Percentiles rank a stretch among this genome's conserved stretches.
phyloP scores from a whole-genome alignment of 345 rosid species.

The Limnanthes douglasii region DNA sequence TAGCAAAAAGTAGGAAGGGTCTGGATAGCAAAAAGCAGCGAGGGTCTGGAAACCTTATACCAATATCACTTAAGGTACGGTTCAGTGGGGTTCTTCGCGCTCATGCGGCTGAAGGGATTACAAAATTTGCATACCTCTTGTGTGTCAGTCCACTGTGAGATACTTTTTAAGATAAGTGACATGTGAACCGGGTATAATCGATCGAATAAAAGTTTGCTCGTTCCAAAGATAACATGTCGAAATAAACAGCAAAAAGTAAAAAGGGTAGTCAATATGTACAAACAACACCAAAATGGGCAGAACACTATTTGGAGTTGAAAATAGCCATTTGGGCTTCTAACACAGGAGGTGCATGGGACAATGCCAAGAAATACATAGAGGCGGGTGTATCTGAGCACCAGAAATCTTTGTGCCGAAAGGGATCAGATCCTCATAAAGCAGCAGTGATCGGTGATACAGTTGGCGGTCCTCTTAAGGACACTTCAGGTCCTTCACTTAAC shows the following conservation, averaged over 20 bases:
- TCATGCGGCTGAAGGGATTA: no score
- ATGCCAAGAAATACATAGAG: constrained; percentile 79
- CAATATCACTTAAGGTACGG: no score
- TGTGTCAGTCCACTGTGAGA: constrained; percentile 91
- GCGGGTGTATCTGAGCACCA: constrained; percentile 73
- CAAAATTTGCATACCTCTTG: constrained; percentile 92
- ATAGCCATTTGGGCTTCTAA: constrained; percentile 76
- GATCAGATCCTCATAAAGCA: constrained; percentile 75
- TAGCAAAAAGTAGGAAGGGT: no score
- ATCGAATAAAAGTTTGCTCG: constrained; percentile 84
- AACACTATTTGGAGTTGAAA: no score
- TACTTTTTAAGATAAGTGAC: constrained; percentile 85
- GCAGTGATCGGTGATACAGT: constrained; percentile 71
- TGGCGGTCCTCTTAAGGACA: constrained; percentile 74
- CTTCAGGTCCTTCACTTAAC: constrained; percentile 75
- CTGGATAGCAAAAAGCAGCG: no score
- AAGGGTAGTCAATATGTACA: neutral
- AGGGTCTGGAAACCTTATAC: no score
- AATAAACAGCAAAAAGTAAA: constrained; percentile 1
- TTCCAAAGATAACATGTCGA: constrained; percentile 20
- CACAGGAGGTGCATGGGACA: constrained; percentile 84
- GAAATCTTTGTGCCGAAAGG: constrained; percentile 48
- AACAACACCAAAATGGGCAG: no score
- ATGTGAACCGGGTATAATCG: constrained; percentile 95
- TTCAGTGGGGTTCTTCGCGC: no score